These are phyloP conservation scores for Usnea hakonensis DNA, from an alignment of 495 filamentous ascomycete species.

Conservation along the genomic window DNA sequence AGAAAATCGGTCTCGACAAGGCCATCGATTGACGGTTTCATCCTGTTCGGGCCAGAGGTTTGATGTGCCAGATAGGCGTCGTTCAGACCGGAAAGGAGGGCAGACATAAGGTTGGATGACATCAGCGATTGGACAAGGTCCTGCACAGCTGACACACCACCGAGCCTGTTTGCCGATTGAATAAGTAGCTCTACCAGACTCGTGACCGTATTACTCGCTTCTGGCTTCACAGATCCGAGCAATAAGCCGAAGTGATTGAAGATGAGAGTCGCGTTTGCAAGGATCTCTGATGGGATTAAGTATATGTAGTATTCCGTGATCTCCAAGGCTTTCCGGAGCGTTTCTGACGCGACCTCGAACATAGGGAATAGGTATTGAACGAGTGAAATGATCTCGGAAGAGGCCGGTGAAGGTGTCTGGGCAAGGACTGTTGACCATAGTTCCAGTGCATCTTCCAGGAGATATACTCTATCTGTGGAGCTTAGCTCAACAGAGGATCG, in stretches of 20 bases:
- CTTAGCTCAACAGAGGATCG: conserved; percentile 65
- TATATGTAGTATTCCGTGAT: conserved; percentile 75
- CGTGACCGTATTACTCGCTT: conserved; percentile 58
- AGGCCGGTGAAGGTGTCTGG: conserved; percentile 55
- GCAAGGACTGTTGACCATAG: conserved; percentile 73
- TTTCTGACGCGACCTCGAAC: conserved; percentile 62
- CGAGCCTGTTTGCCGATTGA: conserved; percentile 58
- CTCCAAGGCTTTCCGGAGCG: conserved; percentile 58
- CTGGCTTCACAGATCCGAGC: conserved; percentile 51
- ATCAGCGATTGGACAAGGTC: conserved; percentile 60
- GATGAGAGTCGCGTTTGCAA: conserved; percentile 54
- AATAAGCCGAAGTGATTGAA: conserved; percentile 53
- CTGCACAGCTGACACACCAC: conserved; percentile 56
- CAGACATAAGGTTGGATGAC: conserved; percentile 55
- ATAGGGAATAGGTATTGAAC: conserved; percentile 61
- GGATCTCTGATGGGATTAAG: conserved; percentile 66
- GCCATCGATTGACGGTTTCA: conserved; percentile 52
- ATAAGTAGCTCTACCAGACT: conserved; percentile 65
- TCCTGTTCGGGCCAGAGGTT: conserved; percentile 67
- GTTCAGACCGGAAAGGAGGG: conserved; percentile 62
- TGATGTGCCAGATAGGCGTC: conserved; percentile 64
- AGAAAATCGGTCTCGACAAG: conserved; percentile 77
- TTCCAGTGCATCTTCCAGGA: conserved; percentile 86
- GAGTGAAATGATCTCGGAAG: conserved; percentile 57
- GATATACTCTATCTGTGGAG: conserved; percentile 73